Conservation (phyloP, 768 basidiomycete genomes). For the Stropharia rugosoannulata region DNA sequence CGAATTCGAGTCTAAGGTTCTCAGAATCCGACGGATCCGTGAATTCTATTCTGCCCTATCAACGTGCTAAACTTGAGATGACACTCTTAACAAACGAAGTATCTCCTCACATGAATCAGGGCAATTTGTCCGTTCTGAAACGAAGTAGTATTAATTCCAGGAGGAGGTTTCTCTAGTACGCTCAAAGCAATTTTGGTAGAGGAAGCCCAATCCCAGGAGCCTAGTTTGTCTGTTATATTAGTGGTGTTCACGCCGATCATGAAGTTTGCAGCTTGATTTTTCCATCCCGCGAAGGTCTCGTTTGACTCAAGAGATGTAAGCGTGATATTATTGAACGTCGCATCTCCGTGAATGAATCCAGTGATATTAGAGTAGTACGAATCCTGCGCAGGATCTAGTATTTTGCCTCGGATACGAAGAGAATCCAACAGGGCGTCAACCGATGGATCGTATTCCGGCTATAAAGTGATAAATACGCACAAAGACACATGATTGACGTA, state of each 20-base stretch:
- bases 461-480: conserved; percentile 5
- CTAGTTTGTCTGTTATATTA: conserved; percentile 43
- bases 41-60: conserved; percentile 73
- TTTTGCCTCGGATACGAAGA: conserved; percentile 43
- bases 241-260: conserved; percentile 53
- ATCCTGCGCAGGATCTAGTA: conserved; percentile 40
- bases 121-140: conserved; percentile 37
- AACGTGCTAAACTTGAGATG: not conserved
- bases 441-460: conserved; percentile 49
- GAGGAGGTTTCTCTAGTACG: conserved; percentile 56
- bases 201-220: conserved; percentile 71
- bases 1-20: conserved; percentile 69
- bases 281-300: conserved; percentile 45
- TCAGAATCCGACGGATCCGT: conserved; percentile 48
- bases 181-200: conserved; percentile 65
- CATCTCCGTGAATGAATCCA: conserved; percentile 70
- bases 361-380: conserved; percentile 79
- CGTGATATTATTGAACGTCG: conserved; percentile 66
- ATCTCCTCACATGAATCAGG: conserved; percentile 61
- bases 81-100: conserved; percentile 4
- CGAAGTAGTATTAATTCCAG: conserved; percentile 24
- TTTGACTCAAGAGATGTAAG: conserved; percentile 37
- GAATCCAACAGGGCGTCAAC: conserved; percentile 46
- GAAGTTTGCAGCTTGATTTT: conserved; percentile 44
- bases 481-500: not conserved